Base-by-base conservation (phyloP, 164 flowering plant genomes). In the Magnolia changhungtana region DNA sequence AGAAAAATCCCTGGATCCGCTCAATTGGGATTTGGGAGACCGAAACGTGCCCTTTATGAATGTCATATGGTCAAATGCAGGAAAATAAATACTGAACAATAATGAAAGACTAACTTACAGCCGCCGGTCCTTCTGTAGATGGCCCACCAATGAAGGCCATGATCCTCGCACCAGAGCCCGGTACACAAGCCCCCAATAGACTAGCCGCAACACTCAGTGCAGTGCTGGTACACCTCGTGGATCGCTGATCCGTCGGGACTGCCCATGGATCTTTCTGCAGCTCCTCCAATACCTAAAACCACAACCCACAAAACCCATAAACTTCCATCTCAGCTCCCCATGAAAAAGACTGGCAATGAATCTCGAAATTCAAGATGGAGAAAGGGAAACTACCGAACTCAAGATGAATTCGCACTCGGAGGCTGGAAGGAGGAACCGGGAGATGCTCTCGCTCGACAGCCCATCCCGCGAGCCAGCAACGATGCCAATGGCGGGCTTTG, bases 81-180 rank as follows among this genome's bases (percentile, higher is more conserved):
- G 61, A 55, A 55, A 55, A 11, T 11, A 55, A 11, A 55, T 55
- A 11, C 61, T 55, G 13, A 16, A 55, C 61, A 55, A 55, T 55
- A 16, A 16, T 55, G 61, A 55, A 49, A 7, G 37, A 76, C 50
- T 45, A 74, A 80, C 96, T 94, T 87, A 96, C 99, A 80, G 97
- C 84, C 63, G 91, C 97, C 27, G 87, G 83, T 4, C 99, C 99
- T 85, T 96, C 98, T 7, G 99, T 94, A 10, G 98, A 79, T 29
- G 99, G 99, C 23, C 99, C 99, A 65, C 98, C 97, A 77, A 91
- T 77, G 79, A 96, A 96, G 63, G 98, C 94, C 96, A 96, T 88
- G 70, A 96, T 93, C 79, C 99, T 89, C 50, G 96, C 98, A 29
- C 94, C 96, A 75, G 92, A 89, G 64, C 99, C 99, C 77, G 99